Conservation (phyloP, 345 rosid species). For the Camelina hispida region DNA sequence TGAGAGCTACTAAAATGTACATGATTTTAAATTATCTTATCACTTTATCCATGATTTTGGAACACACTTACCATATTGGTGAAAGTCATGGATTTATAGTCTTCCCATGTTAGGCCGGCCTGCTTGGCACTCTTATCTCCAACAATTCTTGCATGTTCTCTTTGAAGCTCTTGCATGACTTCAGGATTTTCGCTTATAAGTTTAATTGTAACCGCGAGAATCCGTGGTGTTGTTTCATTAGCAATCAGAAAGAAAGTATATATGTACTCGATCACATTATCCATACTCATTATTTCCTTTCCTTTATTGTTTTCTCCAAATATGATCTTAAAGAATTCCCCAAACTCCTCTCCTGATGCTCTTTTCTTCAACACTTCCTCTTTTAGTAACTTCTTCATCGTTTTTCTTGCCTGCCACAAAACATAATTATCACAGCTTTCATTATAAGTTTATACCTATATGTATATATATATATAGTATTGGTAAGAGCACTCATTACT, state of each 20-base stretch:
- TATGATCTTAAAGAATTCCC: slow-evolving; percentile 25
- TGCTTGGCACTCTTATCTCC: neutral
- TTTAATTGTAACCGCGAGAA: slow-evolving; percentile 18
- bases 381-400: slow-evolving; percentile 25
- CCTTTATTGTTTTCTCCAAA: slow-evolving; percentile 1
- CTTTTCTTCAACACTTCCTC: slow-evolving; percentile 7
- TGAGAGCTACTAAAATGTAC: too few relatives aligned
- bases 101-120: slow-evolving; percentile 29
- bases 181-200: slow-evolving; percentile 20
- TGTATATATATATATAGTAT: neutral
- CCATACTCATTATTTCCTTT: neutral
- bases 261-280: slow-evolving; percentile 9
- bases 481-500: neutral
- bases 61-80: slow-evolving; percentile 31
- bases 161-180: slow-evolving; percentile 25
- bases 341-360: neutral
- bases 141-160: slow-evolving; percentile 26
- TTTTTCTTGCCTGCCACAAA: slow-evolving; percentile 14
- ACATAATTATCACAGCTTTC: neutral
- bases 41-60: neutral
- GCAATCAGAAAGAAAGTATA: slow-evolving; percentile 23
- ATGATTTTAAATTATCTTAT: neutral
- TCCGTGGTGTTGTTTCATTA: slow-evolving; percentile 26
- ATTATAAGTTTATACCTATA: too few relatives aligned
- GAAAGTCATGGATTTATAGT: slow-evolving; percentile 41